Evolutionary conservation across 371 early-diverging fungal genomes (phyloP).

Genomic region (Apophysomyces trapeziformis): DNA sequence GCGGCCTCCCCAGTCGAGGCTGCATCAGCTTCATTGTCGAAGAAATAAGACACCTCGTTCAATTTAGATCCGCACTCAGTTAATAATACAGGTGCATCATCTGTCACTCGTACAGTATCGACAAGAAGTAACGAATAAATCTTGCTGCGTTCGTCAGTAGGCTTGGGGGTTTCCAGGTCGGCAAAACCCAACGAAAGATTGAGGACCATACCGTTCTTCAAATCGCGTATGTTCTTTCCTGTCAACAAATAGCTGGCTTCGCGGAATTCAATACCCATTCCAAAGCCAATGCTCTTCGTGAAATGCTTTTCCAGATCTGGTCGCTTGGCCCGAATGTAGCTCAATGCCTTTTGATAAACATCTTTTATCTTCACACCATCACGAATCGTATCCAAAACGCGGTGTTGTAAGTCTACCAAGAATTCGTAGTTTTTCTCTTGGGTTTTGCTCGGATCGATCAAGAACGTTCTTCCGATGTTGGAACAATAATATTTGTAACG

Average conservation of each 20-base stretch:
- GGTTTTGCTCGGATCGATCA: slow-evolving; percentile 89
- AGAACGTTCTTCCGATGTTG: slow-evolving; percentile 90
- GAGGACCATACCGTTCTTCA: slow-evolving; percentile 86
- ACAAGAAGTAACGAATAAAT: slow-evolving; percentile 82
- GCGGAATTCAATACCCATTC: slow-evolving; percentile 94
- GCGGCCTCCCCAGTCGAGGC: slow-evolving; percentile 5
- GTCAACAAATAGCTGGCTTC: slow-evolving; percentile 81
- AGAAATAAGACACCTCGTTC: slow-evolving; percentile 79
- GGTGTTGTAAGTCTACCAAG: slow-evolving; percentile 81
- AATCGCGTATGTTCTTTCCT: slow-evolving; percentile 67
- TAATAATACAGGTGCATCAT: slow-evolving; percentile 63
- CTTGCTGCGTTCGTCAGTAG: slow-evolving; percentile 68
- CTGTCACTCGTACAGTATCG: slow-evolving; percentile 82
- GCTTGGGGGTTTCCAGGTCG: slow-evolving; percentile 76
- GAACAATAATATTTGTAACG: slow-evolving; percentile 95
- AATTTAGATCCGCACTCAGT: slow-evolving; percentile 78
- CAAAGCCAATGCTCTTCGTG: slow-evolving; percentile 88
- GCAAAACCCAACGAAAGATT: slow-evolving; percentile 88
- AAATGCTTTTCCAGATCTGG: slow-evolving; percentile 88
- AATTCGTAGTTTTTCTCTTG: slow-evolving; percentile 94
- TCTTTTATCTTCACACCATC: slow-evolving; percentile 82
- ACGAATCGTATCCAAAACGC: slow-evolving; percentile 69
- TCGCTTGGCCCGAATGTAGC: slow-evolving; percentile 73
- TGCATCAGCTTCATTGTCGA: slow-evolving; percentile 70
- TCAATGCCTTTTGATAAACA: slow-evolving; percentile 73